phyloP scores from a whole-genome alignment of 352 stramenopile species.

The Aphanomyces invadans region DNA sequence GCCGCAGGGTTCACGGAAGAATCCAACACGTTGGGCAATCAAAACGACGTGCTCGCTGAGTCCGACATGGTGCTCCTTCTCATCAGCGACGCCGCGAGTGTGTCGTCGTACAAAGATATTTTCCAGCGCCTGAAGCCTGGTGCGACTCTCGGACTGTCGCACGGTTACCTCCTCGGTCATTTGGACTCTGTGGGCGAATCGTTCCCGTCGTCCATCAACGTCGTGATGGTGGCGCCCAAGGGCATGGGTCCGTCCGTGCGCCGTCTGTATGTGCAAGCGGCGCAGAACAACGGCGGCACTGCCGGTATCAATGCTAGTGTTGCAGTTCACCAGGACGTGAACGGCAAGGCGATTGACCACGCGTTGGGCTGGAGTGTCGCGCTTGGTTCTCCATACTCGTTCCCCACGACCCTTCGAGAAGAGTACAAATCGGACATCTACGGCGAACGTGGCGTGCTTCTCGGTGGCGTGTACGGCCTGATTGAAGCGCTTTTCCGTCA shows the following conservation, averaged over 20 bases:
- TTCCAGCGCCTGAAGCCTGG: slow-evolving; percentile 94
- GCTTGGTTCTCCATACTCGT: slow-evolving; percentile 96
- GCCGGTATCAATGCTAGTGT: slow-evolving; percentile 97
- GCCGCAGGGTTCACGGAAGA: slow-evolving; percentile 91
- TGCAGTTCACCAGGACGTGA: slow-evolving; percentile 93
- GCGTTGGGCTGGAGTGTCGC: slow-evolving; percentile 95
- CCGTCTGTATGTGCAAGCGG: slow-evolving; percentile 97
- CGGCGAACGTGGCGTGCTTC: slow-evolving; percentile 94
- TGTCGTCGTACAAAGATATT: slow-evolving; percentile 94
- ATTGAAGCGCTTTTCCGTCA: slow-evolving; percentile 96
- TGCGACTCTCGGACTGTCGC: slow-evolving; percentile 93
- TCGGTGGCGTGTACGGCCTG: slow-evolving; percentile 95
- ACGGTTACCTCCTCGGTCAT: slow-evolving; percentile 96
- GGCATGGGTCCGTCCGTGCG: slow-evolving; percentile 96
- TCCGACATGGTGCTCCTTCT: slow-evolving; percentile 96
- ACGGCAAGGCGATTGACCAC: slow-evolving; percentile 89
- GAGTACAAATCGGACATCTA: slow-evolving; percentile 99
- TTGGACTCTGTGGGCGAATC: slow-evolving; percentile 91
- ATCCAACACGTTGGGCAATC: slow-evolving; percentile 90
- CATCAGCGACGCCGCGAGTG: slow-evolving; percentile 94
- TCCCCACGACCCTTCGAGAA: slow-evolving; percentile 93
- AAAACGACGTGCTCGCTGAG: slow-evolving; percentile 95
- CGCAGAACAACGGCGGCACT: slow-evolving; percentile 90
- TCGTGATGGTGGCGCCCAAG: slow-evolving; percentile 98
- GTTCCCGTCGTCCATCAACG: slow-evolving; percentile 95